Evolutionary conservation across 164 flowering plant genomes (phyloP).

Genomic region (Aristolochia californica): DNA sequence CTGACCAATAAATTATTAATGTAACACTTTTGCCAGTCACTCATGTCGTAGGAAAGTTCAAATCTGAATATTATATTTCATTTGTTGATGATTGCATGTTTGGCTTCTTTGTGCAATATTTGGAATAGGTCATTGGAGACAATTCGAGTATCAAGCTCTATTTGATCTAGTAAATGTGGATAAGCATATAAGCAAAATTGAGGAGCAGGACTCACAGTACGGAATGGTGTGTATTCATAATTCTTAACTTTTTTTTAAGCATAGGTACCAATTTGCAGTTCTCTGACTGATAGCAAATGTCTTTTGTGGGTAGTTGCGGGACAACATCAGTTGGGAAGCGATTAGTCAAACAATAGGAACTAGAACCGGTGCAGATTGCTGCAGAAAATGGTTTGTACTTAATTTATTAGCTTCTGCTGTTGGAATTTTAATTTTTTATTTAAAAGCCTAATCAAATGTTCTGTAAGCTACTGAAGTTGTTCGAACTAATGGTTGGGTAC

Average conservation of each 20-base stretch:
- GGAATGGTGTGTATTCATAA: slow-evolving; percentile 34
- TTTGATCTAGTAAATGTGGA: slow-evolving; percentile 62
- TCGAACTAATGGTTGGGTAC: too few species aligned
- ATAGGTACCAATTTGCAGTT: not conserved
- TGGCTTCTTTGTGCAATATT: too few species aligned
- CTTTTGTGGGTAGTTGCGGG: slow-evolving; percentile 28
- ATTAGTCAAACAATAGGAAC: slow-evolving; percentile 40
- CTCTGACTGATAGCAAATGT: not conserved
- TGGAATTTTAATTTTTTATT: too few species aligned
- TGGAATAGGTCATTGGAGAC: slow-evolving; percentile 46
- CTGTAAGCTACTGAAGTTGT: too few species aligned
- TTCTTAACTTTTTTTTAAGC: not conserved
- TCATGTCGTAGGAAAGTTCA: too few species aligned
- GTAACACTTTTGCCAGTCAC: too few species aligned
- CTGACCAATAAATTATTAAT: too few species aligned
- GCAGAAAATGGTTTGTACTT: slow-evolving; percentile 41
- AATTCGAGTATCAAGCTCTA: slow-evolving; percentile 52
- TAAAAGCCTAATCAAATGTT: too few species aligned
- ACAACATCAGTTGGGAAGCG: slow-evolving; percentile 55
- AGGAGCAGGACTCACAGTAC: slow-evolving; percentile 45
- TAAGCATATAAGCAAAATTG: slow-evolving; percentile 29
- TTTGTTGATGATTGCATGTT: too few species aligned
- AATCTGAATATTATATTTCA: too few species aligned
- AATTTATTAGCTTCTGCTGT: too few species aligned
- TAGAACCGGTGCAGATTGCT: slow-evolving; percentile 28